phyloP scores from a whole-genome alignment of 805 yeast species.

The Hanseniaspora mollemarum region DNA sequence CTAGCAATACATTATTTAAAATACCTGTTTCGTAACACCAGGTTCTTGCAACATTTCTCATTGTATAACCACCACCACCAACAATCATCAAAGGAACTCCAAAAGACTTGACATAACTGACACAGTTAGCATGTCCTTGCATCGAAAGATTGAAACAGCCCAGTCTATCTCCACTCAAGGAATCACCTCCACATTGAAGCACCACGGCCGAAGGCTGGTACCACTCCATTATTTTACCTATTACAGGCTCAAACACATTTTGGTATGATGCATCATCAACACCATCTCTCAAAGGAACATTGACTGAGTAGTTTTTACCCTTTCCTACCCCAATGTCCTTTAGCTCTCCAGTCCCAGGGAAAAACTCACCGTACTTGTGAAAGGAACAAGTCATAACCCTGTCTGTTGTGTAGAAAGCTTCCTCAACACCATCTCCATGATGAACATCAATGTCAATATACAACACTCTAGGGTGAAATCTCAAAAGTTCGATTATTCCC shows the following conservation, averaged over 20 bases:
- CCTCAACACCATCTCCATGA: constrained; percentile 94
- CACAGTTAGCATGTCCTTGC: constrained; percentile 93
- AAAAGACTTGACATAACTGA: constrained; percentile 71
- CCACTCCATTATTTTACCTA: constrained; percentile 76
- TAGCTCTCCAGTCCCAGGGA: constrained; percentile 86
- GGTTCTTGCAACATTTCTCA: constrained; percentile 88
- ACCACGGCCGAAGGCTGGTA: constrained; percentile 94
- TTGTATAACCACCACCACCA: constrained; percentile 98
- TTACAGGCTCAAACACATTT: constrained; percentile 47
- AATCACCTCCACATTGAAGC: constrained; percentile 98
- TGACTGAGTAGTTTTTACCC: constrained; percentile 73
- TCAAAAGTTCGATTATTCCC: constrained; percentile 64
- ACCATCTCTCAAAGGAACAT: constrained; percentile 83
- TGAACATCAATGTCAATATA: constrained; percentile 86
- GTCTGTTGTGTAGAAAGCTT: constrained; percentile 84
- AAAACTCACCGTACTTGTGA: constrained; percentile 85
- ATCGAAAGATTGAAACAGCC: constrained; percentile 93
- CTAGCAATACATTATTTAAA: constrained; percentile 64
- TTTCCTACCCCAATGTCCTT: constrained; percentile 74
- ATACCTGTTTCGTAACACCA: constrained; percentile 93
- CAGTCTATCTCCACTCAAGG: constrained; percentile 84
- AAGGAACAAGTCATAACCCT: constrained; percentile 83
- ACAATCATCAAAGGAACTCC: constrained; percentile 84
- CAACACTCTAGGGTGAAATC: constrained; percentile 75
- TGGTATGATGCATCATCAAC: constrained; percentile 68